phyloP scores from a whole-genome alignment of 2,329 filamentous ascomycete genomes.

The Tolypocladium capitatum region DNA sequence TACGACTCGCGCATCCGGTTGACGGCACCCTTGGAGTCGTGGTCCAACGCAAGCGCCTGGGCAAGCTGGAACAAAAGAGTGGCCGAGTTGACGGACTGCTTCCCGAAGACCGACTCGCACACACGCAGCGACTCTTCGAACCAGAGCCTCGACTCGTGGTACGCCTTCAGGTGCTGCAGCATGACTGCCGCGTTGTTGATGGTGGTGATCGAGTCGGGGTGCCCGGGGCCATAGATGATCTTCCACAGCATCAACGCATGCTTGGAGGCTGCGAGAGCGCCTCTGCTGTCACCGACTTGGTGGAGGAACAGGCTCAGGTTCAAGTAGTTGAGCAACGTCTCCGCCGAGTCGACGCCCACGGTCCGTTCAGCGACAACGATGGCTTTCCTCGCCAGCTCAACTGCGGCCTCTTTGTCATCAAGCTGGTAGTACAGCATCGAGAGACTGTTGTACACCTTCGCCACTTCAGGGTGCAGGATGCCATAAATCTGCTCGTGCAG shows the following conservation, averaged over 20 bases:
- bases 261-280: constrained; percentile 76
- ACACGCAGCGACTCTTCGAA: constrained; percentile 86
- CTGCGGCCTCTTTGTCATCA: constrained; percentile 93
- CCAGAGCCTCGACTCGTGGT: constrained; percentile 89
- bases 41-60: constrained; percentile 88
- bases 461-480: constrained; percentile 91
- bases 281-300: constrained; percentile 76
- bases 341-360: constrained; percentile 80
- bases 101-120: constrained; percentile 81
- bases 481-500: constrained; percentile 98
- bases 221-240: constrained; percentile 83
- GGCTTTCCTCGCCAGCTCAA: constrained; percentile 91
- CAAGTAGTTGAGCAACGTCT: constrained; percentile 89
- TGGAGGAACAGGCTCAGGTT: constrained; percentile 93
- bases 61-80: constrained; percentile 95
- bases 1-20: constrained; percentile 91
- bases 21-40: constrained; percentile 84
- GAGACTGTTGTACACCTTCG: constrained; percentile 83
- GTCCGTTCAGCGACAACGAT: constrained; percentile 94
- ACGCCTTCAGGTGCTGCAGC: constrained; percentile 90
- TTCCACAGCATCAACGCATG: constrained; percentile 95
- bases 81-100: constrained; percentile 81
- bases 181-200: constrained; percentile 98
- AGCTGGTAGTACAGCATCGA: constrained; percentile 95
- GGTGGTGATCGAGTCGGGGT: constrained; percentile 96